A percentile compares a stretch with the other conserved stretches of the same genome.
Conservation (phyloP, 2,329 filamentous ascomycete genomes). For the Microcyclospora tardicrescens region DNA sequence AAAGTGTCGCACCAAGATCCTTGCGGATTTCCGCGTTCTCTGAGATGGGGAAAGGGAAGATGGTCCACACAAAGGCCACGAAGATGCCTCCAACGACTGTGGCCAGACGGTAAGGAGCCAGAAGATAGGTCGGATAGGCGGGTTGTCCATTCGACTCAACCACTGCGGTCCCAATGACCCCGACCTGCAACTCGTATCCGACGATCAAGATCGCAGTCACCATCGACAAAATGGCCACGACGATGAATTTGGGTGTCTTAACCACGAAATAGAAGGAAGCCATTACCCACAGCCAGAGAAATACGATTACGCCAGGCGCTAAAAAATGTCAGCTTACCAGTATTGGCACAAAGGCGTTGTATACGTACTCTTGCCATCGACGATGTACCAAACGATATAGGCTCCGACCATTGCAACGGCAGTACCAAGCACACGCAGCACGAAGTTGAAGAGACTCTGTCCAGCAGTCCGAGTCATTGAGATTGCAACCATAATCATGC, state of each 20-base stretch:
- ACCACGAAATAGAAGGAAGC: conserved; percentile 56
- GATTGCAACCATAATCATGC: conserved; percentile 57
- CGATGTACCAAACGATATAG: conserved; percentile 63
- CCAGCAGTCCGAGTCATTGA: conserved; percentile 57
- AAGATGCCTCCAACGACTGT: conserved; percentile 52
- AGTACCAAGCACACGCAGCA: conserved; percentile 54
- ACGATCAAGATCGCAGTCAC: conserved; percentile 39
- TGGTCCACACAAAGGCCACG: conserved; percentile 64
- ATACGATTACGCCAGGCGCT: conserved; percentile 48
- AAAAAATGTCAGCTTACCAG: conserved; percentile 13
- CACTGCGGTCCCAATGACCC: conserved; percentile 46
- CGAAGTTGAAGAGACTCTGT: conserved; percentile 54
- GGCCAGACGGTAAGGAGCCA: conserved; percentile 60
- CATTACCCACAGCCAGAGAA: conserved; percentile 53
- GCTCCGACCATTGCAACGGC: conserved; percentile 53
- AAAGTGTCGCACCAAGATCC: conserved; percentile 55
- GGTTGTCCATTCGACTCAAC: conserved; percentile 51
- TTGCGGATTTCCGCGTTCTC: conserved; percentile 57
- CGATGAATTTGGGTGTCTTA: conserved; percentile 52
- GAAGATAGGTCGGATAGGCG: conserved; percentile 54
- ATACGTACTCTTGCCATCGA: conserved; percentile 35
- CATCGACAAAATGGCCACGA: conserved; percentile 49
- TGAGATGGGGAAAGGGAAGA: conserved; percentile 60
- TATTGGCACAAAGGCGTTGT: conserved; percentile 47
- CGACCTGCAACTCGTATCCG: conserved; percentile 49